Percentiles rank a stretch among this genome's conserved stretches.
Conservation (phyloP, 2,329 filamentous ascomycete genomes). For the Colletotrichum truncatum region DNA sequence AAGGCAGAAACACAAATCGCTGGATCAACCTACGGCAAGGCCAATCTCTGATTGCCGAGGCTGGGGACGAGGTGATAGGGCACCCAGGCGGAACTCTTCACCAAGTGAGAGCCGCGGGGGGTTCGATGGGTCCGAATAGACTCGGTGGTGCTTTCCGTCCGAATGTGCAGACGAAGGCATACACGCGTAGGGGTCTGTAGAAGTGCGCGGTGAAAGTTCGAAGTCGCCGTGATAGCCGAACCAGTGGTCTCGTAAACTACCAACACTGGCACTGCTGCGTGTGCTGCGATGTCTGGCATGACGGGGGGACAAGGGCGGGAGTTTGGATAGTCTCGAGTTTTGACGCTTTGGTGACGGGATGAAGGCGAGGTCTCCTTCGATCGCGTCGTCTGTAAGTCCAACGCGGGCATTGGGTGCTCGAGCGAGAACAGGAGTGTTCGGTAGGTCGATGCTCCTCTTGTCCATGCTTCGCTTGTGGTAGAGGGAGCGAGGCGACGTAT, state of each 20-base stretch:
- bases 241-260: constrained; percentile 52
- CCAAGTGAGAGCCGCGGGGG: constrained; percentile 55
- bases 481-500: constrained; percentile 20
- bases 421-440: constrained; percentile 62
- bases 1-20: not conserved
- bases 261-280: constrained; percentile 54
- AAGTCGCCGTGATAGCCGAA: constrained; percentile 46
- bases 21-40: constrained; percentile 61
- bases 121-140: constrained; percentile 54
- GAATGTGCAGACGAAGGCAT: constrained; percentile 30
- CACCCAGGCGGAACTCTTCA: constrained; percentile 54
- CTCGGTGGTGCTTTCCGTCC: constrained; percentile 43
- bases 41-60: constrained; percentile 60
- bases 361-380: constrained; percentile 70
- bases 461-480: constrained; percentile 31
- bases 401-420: constrained; percentile 69
- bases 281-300: constrained; percentile 53
- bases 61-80: constrained; percentile 58
- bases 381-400: constrained; percentile 68
- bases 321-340: constrained; percentile 62
- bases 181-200: constrained; percentile 39
- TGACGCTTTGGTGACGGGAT: constrained; percentile 61
- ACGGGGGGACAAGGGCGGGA: constrained; percentile 46
- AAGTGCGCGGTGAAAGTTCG: constrained; percentile 45
- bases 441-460: constrained; percentile 55